These are phyloP conservation scores for Tetrahymena borealis DNA, from an alignment of 73 alveolate genomes.

Conservation along the genomic window DNA sequence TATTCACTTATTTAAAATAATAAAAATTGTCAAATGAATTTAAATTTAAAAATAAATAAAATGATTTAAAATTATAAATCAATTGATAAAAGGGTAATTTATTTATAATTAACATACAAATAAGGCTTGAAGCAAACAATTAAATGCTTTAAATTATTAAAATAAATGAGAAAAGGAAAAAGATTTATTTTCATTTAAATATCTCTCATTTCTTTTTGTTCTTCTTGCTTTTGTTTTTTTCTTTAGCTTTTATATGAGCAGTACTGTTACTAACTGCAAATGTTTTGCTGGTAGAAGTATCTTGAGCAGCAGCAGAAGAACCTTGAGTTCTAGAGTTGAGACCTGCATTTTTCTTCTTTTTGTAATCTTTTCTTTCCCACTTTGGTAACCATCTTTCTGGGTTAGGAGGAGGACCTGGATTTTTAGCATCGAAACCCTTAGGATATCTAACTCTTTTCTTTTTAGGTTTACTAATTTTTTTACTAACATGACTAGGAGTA, in stretches of 20 bases:
- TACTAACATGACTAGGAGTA: neutral
- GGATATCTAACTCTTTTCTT: constrained; percentile 73
- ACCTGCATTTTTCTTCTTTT: constrained; percentile 33
- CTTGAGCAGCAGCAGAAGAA: constrained; percentile 30
- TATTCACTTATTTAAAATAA: too few species aligned
- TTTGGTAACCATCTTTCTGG: constrained; percentile 88
- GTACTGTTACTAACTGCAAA: neutral
- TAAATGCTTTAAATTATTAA: too few species aligned
- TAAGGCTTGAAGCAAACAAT: too few species aligned
- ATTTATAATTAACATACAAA: too few species aligned
- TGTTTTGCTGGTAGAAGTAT: constrained; percentile 12
- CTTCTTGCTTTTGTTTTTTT: neutral
- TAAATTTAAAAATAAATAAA: too few species aligned
- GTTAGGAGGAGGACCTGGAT: constrained; percentile 85
- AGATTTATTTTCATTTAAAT: neutral
- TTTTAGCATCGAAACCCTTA: constrained; percentile 70
- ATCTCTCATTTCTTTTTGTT: neutral
- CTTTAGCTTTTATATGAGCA: neutral
- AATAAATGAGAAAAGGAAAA: neutral
- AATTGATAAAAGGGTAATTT: too few species aligned
- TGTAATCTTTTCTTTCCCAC: constrained; percentile 61
- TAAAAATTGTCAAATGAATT: too few species aligned
- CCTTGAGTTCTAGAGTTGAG: constrained; percentile 35
- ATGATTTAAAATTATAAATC: too few species aligned
- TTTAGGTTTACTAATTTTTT: constrained; percentile 49